phyloP scores from a whole-genome alignment of 495 filamentous ascomycete species.

The Lophiotrema nucula region DNA sequence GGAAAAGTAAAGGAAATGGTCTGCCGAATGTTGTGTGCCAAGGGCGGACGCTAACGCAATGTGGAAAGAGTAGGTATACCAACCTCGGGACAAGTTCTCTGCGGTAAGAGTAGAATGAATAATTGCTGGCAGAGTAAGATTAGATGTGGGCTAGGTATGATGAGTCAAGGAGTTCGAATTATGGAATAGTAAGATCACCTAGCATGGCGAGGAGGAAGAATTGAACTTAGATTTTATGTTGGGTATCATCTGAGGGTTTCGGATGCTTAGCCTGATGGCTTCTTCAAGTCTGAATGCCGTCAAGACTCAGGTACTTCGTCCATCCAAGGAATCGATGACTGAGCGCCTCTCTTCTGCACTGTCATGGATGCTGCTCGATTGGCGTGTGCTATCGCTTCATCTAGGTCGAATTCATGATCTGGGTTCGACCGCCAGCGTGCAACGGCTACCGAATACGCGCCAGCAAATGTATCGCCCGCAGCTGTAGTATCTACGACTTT shows the following conservation, averaged over 20 bases:
- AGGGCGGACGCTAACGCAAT: not conserved
- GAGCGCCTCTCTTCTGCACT: slow-evolving; percentile 77
- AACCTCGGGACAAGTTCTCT: too few species aligned
- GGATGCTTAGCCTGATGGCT: too few species aligned
- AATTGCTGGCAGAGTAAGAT: too few species aligned
- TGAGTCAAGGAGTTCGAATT: too few species aligned
- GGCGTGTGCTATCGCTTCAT: slow-evolving; percentile 61
- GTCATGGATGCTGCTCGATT: slow-evolving; percentile 72
- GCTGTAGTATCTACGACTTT: slow-evolving; percentile 90
- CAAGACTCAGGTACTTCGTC: slow-evolving; percentile 58
- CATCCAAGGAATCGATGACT: slow-evolving; percentile 83
- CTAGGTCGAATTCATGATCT: slow-evolving; percentile 42
- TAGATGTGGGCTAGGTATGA: too few species aligned
- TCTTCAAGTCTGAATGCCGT: too few species aligned
- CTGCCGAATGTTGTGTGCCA: not conserved
- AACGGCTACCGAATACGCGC: slow-evolving; percentile 73
- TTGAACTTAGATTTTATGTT: too few species aligned
- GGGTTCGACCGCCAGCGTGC: slow-evolving; percentile 45
- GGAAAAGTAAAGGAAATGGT: slow-evolving; percentile 9
- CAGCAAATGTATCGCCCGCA: slow-evolving; percentile 93
- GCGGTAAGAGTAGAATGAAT: too few species aligned
- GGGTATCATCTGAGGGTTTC: too few species aligned
- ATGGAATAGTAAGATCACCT: too few species aligned
- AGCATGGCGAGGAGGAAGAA: too few species aligned
- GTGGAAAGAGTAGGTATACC: too few species aligned